These are phyloP conservation scores for Pyrrhoderma lamaoense DNA, from an alignment of 1,284 basidiomycete genomes.

Conservation along the genomic window DNA sequence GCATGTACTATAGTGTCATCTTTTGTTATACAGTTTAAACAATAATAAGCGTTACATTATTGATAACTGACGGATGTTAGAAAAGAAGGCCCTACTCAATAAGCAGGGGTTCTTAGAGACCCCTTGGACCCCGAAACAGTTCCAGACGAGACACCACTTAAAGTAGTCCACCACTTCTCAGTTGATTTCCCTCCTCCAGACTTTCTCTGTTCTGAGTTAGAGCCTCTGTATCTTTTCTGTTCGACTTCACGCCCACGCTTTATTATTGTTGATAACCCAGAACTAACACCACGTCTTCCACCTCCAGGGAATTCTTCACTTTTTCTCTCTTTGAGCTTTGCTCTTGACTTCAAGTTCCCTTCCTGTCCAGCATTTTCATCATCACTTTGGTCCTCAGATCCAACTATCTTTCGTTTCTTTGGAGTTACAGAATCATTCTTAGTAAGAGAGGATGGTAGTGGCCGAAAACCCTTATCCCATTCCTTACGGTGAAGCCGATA, in stretches of 20 bases:
- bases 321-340: constrained; percentile 18
- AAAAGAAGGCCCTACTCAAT: no score
- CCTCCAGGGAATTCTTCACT: constrained; percentile 39
- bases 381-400: constrained; percentile 12
- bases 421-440: not conserved
- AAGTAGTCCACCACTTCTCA: no score
- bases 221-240: no score
- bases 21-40: no score
- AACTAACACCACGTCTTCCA: constrained; percentile 62
- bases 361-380: constrained; percentile 1
- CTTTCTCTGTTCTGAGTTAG: no score
- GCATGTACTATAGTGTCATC: no score
- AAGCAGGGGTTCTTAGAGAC: no score
- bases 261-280: constrained; percentile 61
- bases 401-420: constrained; percentile 5
- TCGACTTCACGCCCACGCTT: constrained; percentile 21
- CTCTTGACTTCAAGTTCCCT: constrained; percentile 12
- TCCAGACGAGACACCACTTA: not conserved
- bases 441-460: constrained; percentile 21
- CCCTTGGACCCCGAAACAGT: no score
- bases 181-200: no score
- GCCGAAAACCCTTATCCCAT: constrained; percentile 63
- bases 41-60: no score
- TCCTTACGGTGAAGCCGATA: constrained; percentile 81
- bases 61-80: no score